phyloP scores from a whole-genome alignment of 2,329 filamentous ascomycete genomes.

The Penicillium sp. region DNA sequence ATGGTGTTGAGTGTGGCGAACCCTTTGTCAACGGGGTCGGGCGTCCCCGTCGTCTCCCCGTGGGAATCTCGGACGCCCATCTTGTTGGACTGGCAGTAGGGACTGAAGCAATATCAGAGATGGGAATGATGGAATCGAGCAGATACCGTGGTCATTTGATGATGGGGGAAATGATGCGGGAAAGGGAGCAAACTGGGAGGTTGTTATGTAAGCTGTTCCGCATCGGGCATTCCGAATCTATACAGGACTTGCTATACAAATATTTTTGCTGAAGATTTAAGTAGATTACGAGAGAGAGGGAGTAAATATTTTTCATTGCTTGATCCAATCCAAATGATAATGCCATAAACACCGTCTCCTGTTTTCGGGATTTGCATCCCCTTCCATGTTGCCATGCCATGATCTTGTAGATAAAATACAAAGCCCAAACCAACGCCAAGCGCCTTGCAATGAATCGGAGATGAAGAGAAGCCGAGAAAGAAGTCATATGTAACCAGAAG shows the following conservation, averaged over 20 bases:
- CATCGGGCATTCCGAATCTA: slow-evolving; percentile 1
- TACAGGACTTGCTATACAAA: not conserved
- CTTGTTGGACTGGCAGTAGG: slow-evolving; percentile 16
- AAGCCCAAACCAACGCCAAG: slow-evolving; percentile 8
- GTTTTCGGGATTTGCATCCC: not conserved
- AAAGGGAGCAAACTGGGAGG: slow-evolving; percentile 8
- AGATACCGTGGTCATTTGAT: not conserved
- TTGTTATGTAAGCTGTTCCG: slow-evolving; percentile 9
- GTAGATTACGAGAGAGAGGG: not conserved
- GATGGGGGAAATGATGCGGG: slow-evolving; percentile 7
- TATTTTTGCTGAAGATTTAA: not conserved
- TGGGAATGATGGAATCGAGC: slow-evolving; percentile 7
- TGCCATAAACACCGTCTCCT: not conserved
- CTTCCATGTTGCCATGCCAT: slow-evolving; percentile 7
- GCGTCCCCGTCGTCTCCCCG: slow-evolving; percentile 55
- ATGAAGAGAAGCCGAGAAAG: slow-evolving; percentile 8
- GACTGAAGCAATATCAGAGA: slow-evolving; percentile 4
- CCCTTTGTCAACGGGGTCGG: slow-evolving; percentile 68
- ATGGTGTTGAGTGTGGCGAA: slow-evolving; percentile 83
- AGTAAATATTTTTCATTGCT: not conserved
- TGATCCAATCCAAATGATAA: not conserved
- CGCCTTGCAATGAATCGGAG: slow-evolving; percentile 11
- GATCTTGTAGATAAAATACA: slow-evolving; percentile 6
- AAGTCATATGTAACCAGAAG: not conserved
- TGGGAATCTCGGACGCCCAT: slow-evolving; percentile 60